Percentiles rank a stretch among this genome's conserved stretches.
Evolutionary conservation across 352 stramenopile species (phyloP).

Genomic region (Pythium monospermum): DNA sequence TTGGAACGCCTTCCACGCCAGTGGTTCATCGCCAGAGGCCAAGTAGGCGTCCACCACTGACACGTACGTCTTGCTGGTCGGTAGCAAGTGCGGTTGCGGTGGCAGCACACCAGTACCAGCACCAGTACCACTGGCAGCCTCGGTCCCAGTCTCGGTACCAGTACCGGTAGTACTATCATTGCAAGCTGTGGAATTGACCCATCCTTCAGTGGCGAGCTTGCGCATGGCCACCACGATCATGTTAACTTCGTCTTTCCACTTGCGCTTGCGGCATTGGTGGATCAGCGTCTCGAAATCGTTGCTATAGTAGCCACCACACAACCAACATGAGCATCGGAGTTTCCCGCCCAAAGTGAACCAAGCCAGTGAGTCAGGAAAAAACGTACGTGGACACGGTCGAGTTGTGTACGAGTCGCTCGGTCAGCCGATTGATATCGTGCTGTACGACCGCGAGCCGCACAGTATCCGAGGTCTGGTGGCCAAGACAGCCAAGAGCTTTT

Average conservation of each 20-base stretch:
- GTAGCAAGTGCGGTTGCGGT: conserved; percentile 49
- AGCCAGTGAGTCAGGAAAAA: background rate
- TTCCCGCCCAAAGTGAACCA: background rate
- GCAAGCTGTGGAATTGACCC: background rate
- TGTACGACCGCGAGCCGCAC: conserved; percentile 63
- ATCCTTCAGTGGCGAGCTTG: conserved; percentile 39
- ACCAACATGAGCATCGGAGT: background rate
- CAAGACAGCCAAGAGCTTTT: conserved; percentile 52
- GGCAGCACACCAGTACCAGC: no score
- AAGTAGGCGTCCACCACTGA: conserved; percentile 76
- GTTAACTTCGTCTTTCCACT: conserved; percentile 70
- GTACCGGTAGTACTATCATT: no score
- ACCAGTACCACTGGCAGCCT: no score
- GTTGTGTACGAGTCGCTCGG: conserved; percentile 37
- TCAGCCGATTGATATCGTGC: conserved; percentile 61
- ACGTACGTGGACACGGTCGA: conserved; percentile 57
- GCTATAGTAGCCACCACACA: conserved; percentile 31
- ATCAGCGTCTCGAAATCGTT: conserved; percentile 82
- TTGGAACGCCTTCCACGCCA: conserved; percentile 53
- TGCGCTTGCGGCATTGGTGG: conserved; percentile 76
- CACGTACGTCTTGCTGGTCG: conserved; percentile 61
- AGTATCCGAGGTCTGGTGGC: conserved; percentile 57
- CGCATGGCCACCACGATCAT: conserved; percentile 59
- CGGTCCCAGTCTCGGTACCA: no score
- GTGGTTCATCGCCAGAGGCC: conserved; percentile 46